These are phyloP conservation scores for Vicia sativa DNA, from an alignment of 306 rosid genomes.

Conservation along the genomic window DNA sequence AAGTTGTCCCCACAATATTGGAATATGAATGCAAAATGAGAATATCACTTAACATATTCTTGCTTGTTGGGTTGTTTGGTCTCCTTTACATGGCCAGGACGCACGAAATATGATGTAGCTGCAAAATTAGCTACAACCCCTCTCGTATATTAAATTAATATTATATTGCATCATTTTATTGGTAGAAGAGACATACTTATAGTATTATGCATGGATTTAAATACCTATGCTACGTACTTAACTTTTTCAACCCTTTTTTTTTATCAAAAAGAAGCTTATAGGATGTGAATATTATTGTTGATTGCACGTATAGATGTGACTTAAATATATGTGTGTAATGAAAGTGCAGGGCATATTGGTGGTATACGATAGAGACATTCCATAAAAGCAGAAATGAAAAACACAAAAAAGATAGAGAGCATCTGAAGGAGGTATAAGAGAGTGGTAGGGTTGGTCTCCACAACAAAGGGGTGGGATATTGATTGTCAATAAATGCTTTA, in stretches of 20 bases:
- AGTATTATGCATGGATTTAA: conserved; percentile 50
- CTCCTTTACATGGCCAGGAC: conserved; percentile 60
- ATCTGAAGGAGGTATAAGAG: background rate
- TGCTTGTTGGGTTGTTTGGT: conserved; percentile 57
- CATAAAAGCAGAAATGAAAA: conserved; percentile 57
- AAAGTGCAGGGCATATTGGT: conserved; percentile 47
- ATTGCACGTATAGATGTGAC: conserved; percentile 14
- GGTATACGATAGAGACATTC: conserved; percentile 49
- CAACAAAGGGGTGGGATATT: conserved; percentile 17
- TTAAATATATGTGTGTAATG: conserved; percentile 27
- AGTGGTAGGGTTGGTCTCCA: conserved; percentile 17
- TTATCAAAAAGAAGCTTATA: conserved; percentile 9
- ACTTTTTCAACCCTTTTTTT: conserved; percentile 2
- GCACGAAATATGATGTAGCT: conserved; percentile 44
- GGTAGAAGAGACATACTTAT: conserved; percentile 26
- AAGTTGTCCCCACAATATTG: conserved; percentile 77
- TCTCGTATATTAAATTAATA: conserved; percentile 20
- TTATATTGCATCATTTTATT: background rate
- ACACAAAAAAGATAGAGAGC: conserved; percentile 36
- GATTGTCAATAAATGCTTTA: conserved; percentile 26
- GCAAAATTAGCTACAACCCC: conserved; percentile 31
- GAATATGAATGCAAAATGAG: conserved; percentile 64
- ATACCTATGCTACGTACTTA: conserved; percentile 41
- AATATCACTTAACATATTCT: conserved; percentile 49
- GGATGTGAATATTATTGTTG: conserved; percentile 15